Evolutionary conservation across 192 early-diverging fungal genomes (phyloP), one percentile per base, ranked within the genome.

Genomic region (Backusella circina): DNA sequence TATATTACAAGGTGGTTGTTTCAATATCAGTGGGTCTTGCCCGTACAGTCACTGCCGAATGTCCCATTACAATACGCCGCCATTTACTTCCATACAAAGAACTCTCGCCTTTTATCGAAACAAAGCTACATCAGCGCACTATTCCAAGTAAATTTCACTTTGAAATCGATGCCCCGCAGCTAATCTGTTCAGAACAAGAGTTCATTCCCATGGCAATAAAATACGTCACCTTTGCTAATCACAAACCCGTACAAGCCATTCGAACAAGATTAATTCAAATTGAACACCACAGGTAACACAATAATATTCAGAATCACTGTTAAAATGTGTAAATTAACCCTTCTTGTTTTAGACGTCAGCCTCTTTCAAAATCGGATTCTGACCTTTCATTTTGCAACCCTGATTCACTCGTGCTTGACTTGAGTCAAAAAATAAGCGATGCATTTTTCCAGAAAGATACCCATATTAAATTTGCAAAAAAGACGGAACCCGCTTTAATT

Each of bases 81-180:
- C 75, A 76, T 69, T 38, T 76, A 2, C 35, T 80, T 21, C 75
- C 79, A 6, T 76, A 64, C 28, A 64, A 67, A 28, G 74, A 80
- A 64, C 26, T 73, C 2, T 50, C 71, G 1, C 79, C 79, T 31
- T 51, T 73, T n/a, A 66, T 76, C 3, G 79, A 80, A 70, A 70
- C 79, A 39, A 65, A 69, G 33, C 28, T 80, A 30, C 73, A 67
- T 35, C 35, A 80, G 36, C 44, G 67, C 30, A 80, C 79, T 2
- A 35, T 80, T 5, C 79, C 79, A n/a, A 71, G 74, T n/a, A 80
- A 76, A 76, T 80, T 80, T 64, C 79, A 80, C 50, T 80, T 76
- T 18, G 79, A 80, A 36, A 70, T 80, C 18, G 75, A 80, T 37
- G 67, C 67, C 10, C 79, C 79, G 5, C 75, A 72, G 16, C 64